Base-by-base conservation (phyloP, 768 basidiomycete species). In the Kwoniella heveanensis region DNA sequence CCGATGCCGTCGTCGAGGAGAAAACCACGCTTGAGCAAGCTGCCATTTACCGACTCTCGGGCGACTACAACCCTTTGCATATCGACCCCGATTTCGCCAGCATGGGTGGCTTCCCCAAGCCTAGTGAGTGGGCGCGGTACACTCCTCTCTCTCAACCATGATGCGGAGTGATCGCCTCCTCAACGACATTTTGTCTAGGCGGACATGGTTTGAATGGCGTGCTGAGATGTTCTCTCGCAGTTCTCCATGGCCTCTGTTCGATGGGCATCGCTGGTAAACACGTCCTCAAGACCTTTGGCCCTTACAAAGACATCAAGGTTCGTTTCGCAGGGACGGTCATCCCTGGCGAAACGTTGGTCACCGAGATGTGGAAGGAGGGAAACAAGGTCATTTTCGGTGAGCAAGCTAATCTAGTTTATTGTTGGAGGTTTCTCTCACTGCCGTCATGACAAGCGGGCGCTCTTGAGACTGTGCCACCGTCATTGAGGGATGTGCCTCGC, bases 341-440 rank as follows among this genome's bases (percentile, higher is more conserved):
- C 77, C 96, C 95, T 1, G 95, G 94, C 0, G 93, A 98, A 81
- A 98, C 95, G 1, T 84, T 98, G 56, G 83, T 92, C 15, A 99
- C 95, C 0, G 88, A 91, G 78, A 97, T 98, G 95, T 99, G 96
- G 96, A 96, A 93, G 79, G 92, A 96, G 71, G 90, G 88, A 1
- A 80, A 85, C 65, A 96, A 88, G 81, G 88, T 98, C 58, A 87
- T 97, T 54, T 99, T 99, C 80, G 83, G 92, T 96, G 71, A 77
- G 91, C 32, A 44, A 44, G n/a, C n/a, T n/a, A n/a, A n/a, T n/a
- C n/a, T n/a, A n/a, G n/a, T n/a, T n/a, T n/a, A n/a, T n/a, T n/a
- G n/a, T n/a, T n/a, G n/a, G n/a, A n/a, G n/a, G n/a, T n/a, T n/a
- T n/a, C n/a, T n/a, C n/a, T n/a, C n/a, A n/a, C n/a, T n/a, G n/a